Evolutionary conservation across 106 monocot species (phyloP).

Genomic region (Dendrobium nobile): DNA sequence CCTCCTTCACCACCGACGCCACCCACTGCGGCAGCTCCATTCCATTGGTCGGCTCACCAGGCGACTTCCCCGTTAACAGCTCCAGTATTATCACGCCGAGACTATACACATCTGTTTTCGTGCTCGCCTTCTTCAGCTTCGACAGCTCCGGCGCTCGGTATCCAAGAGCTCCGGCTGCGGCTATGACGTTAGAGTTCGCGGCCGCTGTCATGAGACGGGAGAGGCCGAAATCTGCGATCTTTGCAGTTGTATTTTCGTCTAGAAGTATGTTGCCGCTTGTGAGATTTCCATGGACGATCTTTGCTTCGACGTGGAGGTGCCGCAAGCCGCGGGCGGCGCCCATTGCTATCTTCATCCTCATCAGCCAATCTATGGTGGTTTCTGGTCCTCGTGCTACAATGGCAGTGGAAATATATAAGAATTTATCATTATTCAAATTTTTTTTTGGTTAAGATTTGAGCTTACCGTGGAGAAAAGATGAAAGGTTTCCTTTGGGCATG

Average conservation of each 20-base stretch:
- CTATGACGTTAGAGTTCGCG: slow-evolving; percentile 43
- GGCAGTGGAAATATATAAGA: not conserved
- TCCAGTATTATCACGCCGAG: slow-evolving; percentile 58
- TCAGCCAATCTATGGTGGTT: slow-evolving; percentile 41
- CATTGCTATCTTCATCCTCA: slow-evolving; percentile 52
- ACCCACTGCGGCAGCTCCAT: slow-evolving; percentile 61
- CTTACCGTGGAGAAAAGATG: slow-evolving; percentile 81
- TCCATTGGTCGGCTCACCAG: slow-evolving; percentile 36
- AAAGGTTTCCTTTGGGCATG: slow-evolving; percentile 81
- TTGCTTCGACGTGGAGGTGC: slow-evolving; percentile 30
- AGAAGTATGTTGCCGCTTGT: slow-evolving; percentile 51
- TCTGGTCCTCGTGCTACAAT: slow-evolving; percentile 54
- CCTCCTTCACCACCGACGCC: slow-evolving; percentile 57
- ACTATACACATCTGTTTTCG: slow-evolving; percentile 66
- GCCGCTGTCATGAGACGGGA: slow-evolving; percentile 53
- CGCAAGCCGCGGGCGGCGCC: slow-evolving; percentile 31
- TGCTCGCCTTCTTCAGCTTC: slow-evolving; percentile 57
- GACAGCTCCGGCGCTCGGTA: slow-evolving; percentile 61
- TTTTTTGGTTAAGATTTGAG: too few species aligned
- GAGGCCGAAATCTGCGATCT: slow-evolving; percentile 46
- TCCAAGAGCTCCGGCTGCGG: slow-evolving; percentile 45
- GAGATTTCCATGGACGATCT: slow-evolving; percentile 59
- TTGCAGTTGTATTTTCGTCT: slow-evolving; percentile 24
- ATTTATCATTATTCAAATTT: not conserved
- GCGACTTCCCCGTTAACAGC: slow-evolving; percentile 59